Conservation (phyloP, 2,329 filamentous ascomycete genomes). For the Epichloe uncinata region DNA sequence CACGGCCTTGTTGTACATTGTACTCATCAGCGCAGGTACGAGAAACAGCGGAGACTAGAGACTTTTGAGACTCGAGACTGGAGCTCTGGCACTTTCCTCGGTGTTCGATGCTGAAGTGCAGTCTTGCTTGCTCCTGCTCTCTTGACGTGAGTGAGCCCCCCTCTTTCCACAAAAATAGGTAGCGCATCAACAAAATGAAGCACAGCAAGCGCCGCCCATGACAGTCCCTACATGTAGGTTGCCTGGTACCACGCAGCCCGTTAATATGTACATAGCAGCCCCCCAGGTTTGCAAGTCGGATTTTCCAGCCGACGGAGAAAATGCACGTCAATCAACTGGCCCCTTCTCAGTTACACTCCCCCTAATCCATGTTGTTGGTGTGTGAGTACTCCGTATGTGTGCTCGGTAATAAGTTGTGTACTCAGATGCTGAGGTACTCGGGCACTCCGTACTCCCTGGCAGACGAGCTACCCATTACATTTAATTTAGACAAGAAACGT, state of each 20-base stretch:
- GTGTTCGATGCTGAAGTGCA: background rate
- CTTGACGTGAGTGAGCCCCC: background rate
- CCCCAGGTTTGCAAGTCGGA: background rate
- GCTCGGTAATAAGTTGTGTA: background rate
- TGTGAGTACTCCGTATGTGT: background rate
- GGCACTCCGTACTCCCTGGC: background rate
- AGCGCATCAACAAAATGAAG: no score
- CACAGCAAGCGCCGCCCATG: background rate
- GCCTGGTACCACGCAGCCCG: background rate
- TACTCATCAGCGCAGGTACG: background rate
- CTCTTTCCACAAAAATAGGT: background rate
- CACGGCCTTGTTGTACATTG: background rate
- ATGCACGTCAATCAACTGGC: background rate
- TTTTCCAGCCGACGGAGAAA: background rate
- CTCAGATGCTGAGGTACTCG: background rate
- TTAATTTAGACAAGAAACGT: no score
- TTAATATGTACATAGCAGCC: background rate
- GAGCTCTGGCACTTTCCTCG: background rate
- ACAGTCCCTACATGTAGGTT: background rate
- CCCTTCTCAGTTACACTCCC: background rate
- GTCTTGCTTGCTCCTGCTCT: background rate
- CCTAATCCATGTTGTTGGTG: background rate
- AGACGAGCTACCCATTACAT: background rate
- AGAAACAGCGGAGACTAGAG: no score
- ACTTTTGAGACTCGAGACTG: no score